phyloP scores from a whole-genome alignment of 495 filamentous ascomycete genomes.

The Penicillium atrosanguineum region DNA sequence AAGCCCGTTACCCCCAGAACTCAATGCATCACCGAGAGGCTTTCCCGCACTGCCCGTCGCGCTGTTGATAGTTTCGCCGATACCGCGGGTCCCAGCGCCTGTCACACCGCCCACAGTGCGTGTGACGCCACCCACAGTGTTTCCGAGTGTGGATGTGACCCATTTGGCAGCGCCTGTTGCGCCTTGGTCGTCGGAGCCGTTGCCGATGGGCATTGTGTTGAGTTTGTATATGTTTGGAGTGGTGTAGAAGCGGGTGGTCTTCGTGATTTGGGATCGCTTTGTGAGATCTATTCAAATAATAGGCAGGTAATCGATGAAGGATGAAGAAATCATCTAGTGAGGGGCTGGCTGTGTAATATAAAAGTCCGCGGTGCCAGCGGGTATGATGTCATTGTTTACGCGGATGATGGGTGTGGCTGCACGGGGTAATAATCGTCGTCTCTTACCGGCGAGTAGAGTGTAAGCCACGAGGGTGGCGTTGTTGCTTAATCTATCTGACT shows the following conservation, averaged over 20 bases:
- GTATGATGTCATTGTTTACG: slow-evolving; percentile 25
- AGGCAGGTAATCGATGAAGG: background rate
- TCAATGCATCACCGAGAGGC: slow-evolving; percentile 64
- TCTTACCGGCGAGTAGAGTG: background rate
- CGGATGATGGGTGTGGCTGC: slow-evolving; percentile 15
- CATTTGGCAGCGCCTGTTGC: slow-evolving; percentile 44
- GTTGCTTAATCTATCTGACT: background rate
- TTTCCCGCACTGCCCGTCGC: slow-evolving; percentile 62
- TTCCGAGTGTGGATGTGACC: slow-evolving; percentile 54
- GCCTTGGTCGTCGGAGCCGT: slow-evolving; percentile 30
- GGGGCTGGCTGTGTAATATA: background rate
- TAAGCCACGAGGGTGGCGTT: background rate
- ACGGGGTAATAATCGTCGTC: slow-evolving; percentile 2
- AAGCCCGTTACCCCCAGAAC: slow-evolving; percentile 56
- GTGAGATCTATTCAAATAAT: background rate
- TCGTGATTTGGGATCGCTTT: background rate
- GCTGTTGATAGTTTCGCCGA: slow-evolving; percentile 62
- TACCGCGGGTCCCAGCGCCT: slow-evolving; percentile 61
- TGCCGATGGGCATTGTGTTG: slow-evolving; percentile 17
- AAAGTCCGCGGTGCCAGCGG: background rate
- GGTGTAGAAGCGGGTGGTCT: background rate
- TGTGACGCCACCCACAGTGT: slow-evolving; percentile 60
- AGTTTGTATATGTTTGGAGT: background rate
- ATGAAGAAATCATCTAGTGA: no score
- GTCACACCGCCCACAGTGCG: slow-evolving; percentile 69